phyloP scores from a whole-genome alignment of 257 asterid genomes.

The Thymus mandschuricus region DNA sequence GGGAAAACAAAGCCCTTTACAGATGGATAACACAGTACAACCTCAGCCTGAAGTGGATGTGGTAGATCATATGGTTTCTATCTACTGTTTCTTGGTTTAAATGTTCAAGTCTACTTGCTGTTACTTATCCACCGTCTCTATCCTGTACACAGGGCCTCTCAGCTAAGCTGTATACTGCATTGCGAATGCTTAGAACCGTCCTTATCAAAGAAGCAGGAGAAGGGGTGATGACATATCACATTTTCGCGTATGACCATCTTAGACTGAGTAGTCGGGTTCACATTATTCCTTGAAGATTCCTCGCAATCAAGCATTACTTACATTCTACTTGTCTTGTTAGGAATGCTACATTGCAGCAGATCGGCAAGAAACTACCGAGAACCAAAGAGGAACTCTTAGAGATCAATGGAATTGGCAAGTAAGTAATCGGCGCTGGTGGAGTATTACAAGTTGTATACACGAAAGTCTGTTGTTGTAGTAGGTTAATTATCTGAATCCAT shows the following conservation, averaged over 20 bases:
- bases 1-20: constrained; percentile 50
- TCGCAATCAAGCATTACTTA: background rate
- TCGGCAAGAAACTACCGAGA: constrained; percentile 72
- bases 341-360: constrained; percentile 56
- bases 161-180: constrained; percentile 57
- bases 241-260: constrained; percentile 59
- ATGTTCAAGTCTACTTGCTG: background rate
- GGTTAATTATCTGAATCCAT: no score
- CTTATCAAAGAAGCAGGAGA: constrained; percentile 73
- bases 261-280: background rate
- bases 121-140: constrained; percentile 16
- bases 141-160: constrained; percentile 55
- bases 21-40: constrained; percentile 46
- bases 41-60: constrained; percentile 54
- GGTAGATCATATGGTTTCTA: constrained; percentile 48
- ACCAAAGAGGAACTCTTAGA: constrained; percentile 75
- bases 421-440: constrained; percentile 40
- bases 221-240: constrained; percentile 61
- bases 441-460: constrained; percentile 9
- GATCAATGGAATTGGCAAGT: constrained; percentile 87
- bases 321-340: constrained; percentile 40
- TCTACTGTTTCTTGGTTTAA: constrained; percentile 14
- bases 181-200: constrained; percentile 63
- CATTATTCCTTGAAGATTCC: background rate
- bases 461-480: background rate